Percentiles rank a stretch among this genome's conserved stretches.
These are phyloP conservation scores for Fusarium tricinctum DNA, from an alignment of 2,329 filamentous ascomycete species.

Conservation along the genomic window DNA sequence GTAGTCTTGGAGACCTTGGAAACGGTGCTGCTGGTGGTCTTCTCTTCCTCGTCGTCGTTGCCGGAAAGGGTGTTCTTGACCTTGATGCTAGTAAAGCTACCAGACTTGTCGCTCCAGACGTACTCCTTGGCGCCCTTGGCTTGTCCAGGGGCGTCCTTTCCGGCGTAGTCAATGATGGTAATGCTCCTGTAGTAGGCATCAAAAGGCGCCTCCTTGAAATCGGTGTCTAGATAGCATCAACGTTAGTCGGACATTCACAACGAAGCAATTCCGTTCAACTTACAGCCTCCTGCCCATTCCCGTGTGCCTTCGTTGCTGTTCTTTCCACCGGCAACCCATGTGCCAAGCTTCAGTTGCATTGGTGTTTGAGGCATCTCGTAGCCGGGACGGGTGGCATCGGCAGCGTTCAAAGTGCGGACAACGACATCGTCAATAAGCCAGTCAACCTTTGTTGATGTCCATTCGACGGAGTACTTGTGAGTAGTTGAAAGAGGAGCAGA, in stretches of 20 bases:
- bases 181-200: slow-evolving; percentile 70
- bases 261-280: too few species aligned
- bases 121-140: slow-evolving; percentile 64
- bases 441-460: slow-evolving; percentile 72
- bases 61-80: slow-evolving; percentile 58
- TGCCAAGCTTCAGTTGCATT: slow-evolving; percentile 78
- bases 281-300: too few species aligned
- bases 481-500: slow-evolving; percentile 66
- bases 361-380: slow-evolving; percentile 79
- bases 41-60: slow-evolving; percentile 40
- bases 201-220: slow-evolving; percentile 68
- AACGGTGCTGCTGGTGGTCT: slow-evolving; percentile 40
- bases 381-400: slow-evolving; percentile 68
- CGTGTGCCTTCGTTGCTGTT: slow-evolving; percentile 74
- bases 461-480: slow-evolving; percentile 78
- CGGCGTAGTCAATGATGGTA: slow-evolving; percentile 67
- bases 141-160: slow-evolving; percentile 58
- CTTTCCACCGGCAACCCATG: slow-evolving; percentile 73
- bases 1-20: slow-evolving; percentile 33
- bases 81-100: slow-evolving; percentile 66
- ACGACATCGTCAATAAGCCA: slow-evolving; percentile 75
- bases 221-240: slow-evolving; percentile 56
- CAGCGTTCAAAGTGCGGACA: slow-evolving; percentile 73
- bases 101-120: slow-evolving; percentile 64
- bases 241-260: too few species aligned